Conservation (phyloP, 2,329 filamentous ascomycete genomes). For the Ceratocystis harringtonii region DNA sequence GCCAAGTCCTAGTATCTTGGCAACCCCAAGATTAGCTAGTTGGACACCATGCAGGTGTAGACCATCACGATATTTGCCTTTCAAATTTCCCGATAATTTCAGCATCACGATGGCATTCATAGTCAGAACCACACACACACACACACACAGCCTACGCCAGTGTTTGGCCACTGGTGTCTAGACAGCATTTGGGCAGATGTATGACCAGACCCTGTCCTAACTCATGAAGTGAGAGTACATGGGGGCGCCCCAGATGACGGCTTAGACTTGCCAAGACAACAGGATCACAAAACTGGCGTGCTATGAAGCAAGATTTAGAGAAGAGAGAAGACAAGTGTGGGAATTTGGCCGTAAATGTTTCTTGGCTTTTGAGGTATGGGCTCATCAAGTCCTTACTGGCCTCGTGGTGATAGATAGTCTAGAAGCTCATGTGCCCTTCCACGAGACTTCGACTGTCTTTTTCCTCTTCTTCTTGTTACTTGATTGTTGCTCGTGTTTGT, state of each 20-base stretch:
- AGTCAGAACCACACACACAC: no score
- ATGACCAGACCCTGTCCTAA: background rate
- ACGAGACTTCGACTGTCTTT: background rate
- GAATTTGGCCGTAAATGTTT: background rate
- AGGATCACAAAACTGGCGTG: background rate
- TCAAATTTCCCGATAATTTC: no score
- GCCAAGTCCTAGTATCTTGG: background rate
- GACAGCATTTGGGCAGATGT: no score
- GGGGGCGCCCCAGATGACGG: background rate
- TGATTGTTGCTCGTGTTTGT: background rate
- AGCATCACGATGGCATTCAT: no score
- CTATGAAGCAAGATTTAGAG: background rate
- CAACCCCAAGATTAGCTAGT: background rate
- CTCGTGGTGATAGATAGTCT: slow-evolving; percentile 4
- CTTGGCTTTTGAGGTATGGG: background rate
- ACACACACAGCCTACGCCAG: no score
- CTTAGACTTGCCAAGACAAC: background rate
- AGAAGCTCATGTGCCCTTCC: background rate
- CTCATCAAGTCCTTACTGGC: background rate
- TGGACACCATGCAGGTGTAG: background rate
- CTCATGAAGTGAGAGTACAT: background rate
- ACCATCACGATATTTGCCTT: background rate
- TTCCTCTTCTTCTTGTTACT: background rate
- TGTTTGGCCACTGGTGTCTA: no score
- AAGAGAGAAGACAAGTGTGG: slow-evolving; percentile 3